Base-by-base conservation (phyloP, 306 rosid species). In the Oemleria cerasiformis region DNA sequence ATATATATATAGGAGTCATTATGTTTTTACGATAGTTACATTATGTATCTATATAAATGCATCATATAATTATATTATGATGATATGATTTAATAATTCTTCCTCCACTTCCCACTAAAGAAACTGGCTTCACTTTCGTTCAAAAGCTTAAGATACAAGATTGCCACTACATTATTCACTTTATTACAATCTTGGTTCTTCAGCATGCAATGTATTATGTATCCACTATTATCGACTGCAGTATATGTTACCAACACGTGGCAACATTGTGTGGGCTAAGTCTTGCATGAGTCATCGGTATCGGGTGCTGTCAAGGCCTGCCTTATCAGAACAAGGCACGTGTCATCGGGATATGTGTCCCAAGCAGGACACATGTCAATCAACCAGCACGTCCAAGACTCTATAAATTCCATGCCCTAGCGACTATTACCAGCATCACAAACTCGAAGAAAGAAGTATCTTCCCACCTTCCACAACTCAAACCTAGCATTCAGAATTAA, bases 321-420 rank as follows among this genome's bases (percentile, higher is more conserved):
- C 2, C 4, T 69, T 10, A 10, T 48, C 62, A 3, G 2, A 3
- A 44, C 23, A 39, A 23, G 79, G 62, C 90, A 86, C 91, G 86
- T 84, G 34, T 38, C 34, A 3, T 9, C 78, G 8, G 8, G 36
- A 30, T 56, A 80, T 75, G 78, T 84, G 91, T 82, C 83, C 20
- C 17, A 10, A 47, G 56, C 2, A 30, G 73, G 54, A 78, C 83
- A 72, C 86, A 79, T 84, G 87, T 45, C 50, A 0, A 23, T 38
- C 19, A 16, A 9, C 19, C n/a, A 44, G 7, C 10, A 19, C 0
- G 5, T 53, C 42, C 34, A 66, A 48, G 60, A 40, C 54, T 4
- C 19, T 73, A 76, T 51, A 74, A 20, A 56, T 48, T 9, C 42
- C 55, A 20, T 17, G 48, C 54, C 15, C 3, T 61, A 38, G 0